Percentiles rank a stretch among this genome's conserved stretches.
Conservation (phyloP, 2,329 filamentous ascomycete genomes). For the Lachnellula hyalina region DNA sequence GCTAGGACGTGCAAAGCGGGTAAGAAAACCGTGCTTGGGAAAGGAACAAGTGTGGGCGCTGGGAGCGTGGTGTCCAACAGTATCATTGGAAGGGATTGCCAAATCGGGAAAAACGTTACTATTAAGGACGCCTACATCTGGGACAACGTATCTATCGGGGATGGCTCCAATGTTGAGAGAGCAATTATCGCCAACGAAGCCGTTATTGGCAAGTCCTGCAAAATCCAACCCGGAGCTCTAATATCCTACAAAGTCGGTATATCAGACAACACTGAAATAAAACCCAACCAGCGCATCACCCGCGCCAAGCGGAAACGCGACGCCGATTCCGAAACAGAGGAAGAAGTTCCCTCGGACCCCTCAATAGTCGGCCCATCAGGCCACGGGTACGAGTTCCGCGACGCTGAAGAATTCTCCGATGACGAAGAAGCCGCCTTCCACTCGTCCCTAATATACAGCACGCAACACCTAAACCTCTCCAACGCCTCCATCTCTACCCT, state of each 20-base stretch:
- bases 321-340: constrained; percentile 29
- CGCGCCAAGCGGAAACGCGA: constrained; percentile 37
- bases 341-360: constrained; percentile 40
- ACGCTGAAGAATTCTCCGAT: constrained; percentile 51
- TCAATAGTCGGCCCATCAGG: constrained; percentile 53
- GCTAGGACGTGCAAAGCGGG: constrained; percentile 66
- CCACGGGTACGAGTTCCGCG: constrained; percentile 59
- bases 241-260: constrained; percentile 75
- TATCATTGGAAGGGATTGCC: constrained; percentile 77
- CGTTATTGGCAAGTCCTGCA: constrained; percentile 64
- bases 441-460: constrained; percentile 33
- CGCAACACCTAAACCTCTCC: constrained; percentile 35
- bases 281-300: constrained; percentile 34
- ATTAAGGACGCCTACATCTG: constrained; percentile 81
- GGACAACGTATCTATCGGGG: constrained; percentile 74
- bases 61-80: constrained; percentile 66
- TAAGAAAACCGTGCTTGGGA: constrained; percentile 69
- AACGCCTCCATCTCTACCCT: constrained; percentile 60
- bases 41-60: constrained; percentile 68
- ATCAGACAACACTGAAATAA: constrained; percentile 51
- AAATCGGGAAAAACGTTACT: constrained; percentile 77
- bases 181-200: constrained; percentile 73
- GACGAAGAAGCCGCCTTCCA: constrained; percentile 60
- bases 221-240: constrained; percentile 66
- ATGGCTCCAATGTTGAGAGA: constrained; percentile 63